Evolutionary conservation across 495 filamentous ascomycete genomes (phyloP), one percentile per base, ranked within the genome.

Genomic region (Usnea hakonensis): DNA sequence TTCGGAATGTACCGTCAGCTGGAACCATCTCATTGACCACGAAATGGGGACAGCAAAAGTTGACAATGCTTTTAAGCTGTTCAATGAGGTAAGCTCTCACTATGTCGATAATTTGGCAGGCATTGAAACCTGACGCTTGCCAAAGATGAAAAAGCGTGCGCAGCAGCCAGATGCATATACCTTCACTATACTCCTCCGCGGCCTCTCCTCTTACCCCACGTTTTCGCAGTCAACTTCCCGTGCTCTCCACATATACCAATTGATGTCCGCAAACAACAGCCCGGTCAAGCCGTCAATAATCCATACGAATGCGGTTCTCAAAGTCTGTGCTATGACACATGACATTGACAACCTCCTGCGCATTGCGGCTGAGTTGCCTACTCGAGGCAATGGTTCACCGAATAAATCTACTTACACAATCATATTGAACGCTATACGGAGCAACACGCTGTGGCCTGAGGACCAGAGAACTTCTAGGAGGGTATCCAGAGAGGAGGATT

Each of bases 71-170:
- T 69, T 91, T 48, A 89, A 87, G 72, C 79, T 88, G 3, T 97
- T 85, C 75, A 96, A 97, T 73, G 90, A 96, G 74, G 89, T 90
- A 65, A 60, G 79, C 48, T 30, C 17, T 38, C 65, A 16, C 41
- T 32, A 10, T 5, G 57, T 32, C 21, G 13, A 21, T 33, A 33
- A 54, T 57, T 61, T 53, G 14, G 9, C 52, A 1, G 28, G 38
- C 30, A n/a, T 44, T 46, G n/a, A 36, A 46, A 23, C 28, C 38
- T 63, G 38, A 57, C 52, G 19, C 19, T 53, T 33, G 38, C 44
- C 61, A 30, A 60, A 95, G 88, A 98, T 98, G 94, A 98, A 97
- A 75, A 97, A 97, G 75, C 81, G 90, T 21, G 85, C 77, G 37
- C 84, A 89, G 61, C 74, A 74, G 32, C 94, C 94, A 0, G 90